These are phyloP conservation scores for Xylaria sp. DNA, from an alignment of 2,329 filamentous ascomycete species.

Conservation along the genomic window DNA sequence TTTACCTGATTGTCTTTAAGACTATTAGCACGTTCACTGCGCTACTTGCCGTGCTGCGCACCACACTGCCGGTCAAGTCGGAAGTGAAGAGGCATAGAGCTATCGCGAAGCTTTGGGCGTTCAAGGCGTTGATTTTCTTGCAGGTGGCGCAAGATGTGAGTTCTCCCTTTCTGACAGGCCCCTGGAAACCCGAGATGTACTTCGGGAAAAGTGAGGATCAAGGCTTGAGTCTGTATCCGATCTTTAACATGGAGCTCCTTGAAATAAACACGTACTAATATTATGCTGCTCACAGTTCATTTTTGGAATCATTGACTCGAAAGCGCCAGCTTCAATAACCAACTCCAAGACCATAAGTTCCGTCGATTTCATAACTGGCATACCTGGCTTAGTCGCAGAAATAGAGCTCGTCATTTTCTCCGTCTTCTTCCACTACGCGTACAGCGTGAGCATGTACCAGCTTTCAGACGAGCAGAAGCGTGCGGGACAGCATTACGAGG, in stretches of 20 bases:
- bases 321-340: conserved; percentile 28
- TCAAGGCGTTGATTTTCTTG: conserved; percentile 48
- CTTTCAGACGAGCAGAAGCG: conserved; percentile 31
- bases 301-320: conserved; percentile 39
- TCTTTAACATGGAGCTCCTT: not conserved
- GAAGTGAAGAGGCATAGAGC: conserved; percentile 43
- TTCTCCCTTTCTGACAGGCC: not conserved
- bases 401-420: conserved; percentile 41
- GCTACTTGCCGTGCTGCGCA: conserved; percentile 43
- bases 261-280: conserved; percentile 4
- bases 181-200: not conserved
- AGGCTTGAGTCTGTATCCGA: not conserved
- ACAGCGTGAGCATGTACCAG: conserved; percentile 41
- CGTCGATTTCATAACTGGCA: conserved; percentile 41
- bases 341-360: conserved; percentile 35
- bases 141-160: conserved; percentile 40
- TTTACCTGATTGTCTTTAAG: conserved; percentile 49
- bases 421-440: conserved; percentile 45
- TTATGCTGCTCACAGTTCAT: conserved; percentile 30
- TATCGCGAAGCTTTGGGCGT: conserved; percentile 45
- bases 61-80: conserved; percentile 34
- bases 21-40: conserved; percentile 43
- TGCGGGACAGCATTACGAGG: conserved; percentile 23
- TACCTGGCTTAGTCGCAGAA: conserved; percentile 39
- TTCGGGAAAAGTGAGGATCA: not conserved